Base-by-base conservation (phyloP, 441 rosid species). In the Arabidopsis hybrid region DNA sequence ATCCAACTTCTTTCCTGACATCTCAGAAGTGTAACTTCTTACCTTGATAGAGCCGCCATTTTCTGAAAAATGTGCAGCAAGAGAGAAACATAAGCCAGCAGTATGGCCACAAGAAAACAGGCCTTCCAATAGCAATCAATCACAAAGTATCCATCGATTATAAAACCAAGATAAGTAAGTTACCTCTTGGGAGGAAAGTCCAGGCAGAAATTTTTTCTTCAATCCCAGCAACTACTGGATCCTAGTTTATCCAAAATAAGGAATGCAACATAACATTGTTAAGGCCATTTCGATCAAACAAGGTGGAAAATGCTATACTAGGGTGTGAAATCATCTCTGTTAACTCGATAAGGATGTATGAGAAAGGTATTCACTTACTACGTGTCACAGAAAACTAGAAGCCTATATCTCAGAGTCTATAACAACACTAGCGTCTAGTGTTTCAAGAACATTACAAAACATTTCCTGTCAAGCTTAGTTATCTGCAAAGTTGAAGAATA, bases 151-250 rank as follows among this genome's bases (percentile, higher is more conserved):
- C 64, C 12, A 68, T 50, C 34, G 36, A 49, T 46, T 71, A 53
- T 21, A 34, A 60, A 12, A 36, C 46, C 51, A 53, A 51, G 53
- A 36, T 38, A n/a, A 26, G 5, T 14, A 66, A 39, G 32, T 67
- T 75, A 87, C 98, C 96, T 84, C 78, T 83, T 4, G 99, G 99
- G 76, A 93, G 90, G 67, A 90, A 89, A 62, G 94, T 89, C 98
- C 97, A 95, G 0, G 93, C 88, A 1, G 98, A 86, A 60, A 95
- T 81, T 84, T 86, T 86, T 78, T 90, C 91, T 73, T 91, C 96
- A 52, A 95, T 81, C 72, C 79, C 87, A 72, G 84, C 78, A 65
- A 89, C 73, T 66, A 90, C 52, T 11, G 81, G 77, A 77, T 90
- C 96, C 99, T 92, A 60, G 38, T 79, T 75, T 68, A 63, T 58